These are phyloP conservation scores for Ilyonectria robusta DNA, from an alignment of 2,329 filamentous ascomycete species.

Conservation along the genomic window DNA sequence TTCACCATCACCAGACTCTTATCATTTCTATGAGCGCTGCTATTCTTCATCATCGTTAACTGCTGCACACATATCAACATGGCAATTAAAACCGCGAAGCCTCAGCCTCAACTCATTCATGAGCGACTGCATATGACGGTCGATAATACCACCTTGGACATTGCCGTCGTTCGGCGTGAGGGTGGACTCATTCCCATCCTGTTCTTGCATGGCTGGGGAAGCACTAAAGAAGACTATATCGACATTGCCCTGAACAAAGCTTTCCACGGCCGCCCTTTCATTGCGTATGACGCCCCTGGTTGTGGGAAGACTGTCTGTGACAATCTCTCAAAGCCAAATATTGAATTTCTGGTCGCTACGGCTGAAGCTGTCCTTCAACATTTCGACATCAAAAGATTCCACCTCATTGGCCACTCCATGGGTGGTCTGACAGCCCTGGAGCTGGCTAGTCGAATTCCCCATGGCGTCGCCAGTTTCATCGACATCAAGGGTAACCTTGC, in stretches of 20 bases:
- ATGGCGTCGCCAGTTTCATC: conserved; percentile 38
- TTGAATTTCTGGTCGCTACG: conserved; percentile 39
- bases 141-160: conserved; percentile 1
- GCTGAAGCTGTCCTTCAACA: conserved; percentile 36
- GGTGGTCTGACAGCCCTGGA: conserved; percentile 42
- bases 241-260: conserved; percentile 38
- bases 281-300: conserved; percentile 45
- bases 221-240: conserved; percentile 46
- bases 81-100: not conserved
- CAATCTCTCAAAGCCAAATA: conserved; percentile 32
- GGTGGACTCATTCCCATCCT: conserved; percentile 30
- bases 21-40: no score
- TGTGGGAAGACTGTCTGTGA: conserved; percentile 38
- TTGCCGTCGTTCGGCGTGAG: conserved; percentile 10
- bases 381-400: conserved; percentile 31
- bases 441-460: conserved; percentile 32
- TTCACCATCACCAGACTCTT: not conserved
- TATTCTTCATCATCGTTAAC: not conserved
- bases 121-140: not conserved
- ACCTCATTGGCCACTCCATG: conserved; percentile 49
- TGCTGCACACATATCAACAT: not conserved
- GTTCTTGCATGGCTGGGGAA: conserved; percentile 47
- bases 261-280: conserved; percentile 34
- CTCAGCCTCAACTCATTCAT: not conserved
- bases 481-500: conserved; percentile 48